Evolutionary conservation across 768 basidiomycete species (phyloP).

Genomic region (Crassisporium funariophilum): DNA sequence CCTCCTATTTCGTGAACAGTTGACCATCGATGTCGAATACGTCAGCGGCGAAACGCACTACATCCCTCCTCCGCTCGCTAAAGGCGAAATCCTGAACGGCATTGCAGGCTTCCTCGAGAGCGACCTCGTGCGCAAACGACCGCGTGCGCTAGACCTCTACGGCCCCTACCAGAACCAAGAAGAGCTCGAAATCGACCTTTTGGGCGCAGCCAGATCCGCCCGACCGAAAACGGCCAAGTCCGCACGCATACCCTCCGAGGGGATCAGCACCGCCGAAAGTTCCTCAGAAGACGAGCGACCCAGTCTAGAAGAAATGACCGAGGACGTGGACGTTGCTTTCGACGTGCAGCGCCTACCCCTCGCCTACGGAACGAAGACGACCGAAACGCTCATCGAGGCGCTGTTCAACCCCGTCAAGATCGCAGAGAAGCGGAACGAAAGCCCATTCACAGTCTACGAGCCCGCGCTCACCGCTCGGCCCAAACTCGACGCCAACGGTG

Average conservation of each 20-base stretch:
- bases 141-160: constrained; percentile 51
- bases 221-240: constrained; percentile 19
- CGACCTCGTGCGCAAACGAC: constrained; percentile 54
- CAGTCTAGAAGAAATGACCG: background rate
- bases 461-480: constrained; percentile 15
- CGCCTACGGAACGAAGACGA: constrained; percentile 62
- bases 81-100: constrained; percentile 72
- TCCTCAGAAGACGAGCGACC: constrained; percentile 4
- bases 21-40: constrained; percentile 58
- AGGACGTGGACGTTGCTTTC: constrained; percentile 26
- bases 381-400: constrained; percentile 75
- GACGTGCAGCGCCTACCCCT: constrained; percentile 48
- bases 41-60: constrained; percentile 58
- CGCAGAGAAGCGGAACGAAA: constrained; percentile 36
- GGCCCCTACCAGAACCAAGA: constrained; percentile 40
- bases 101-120: constrained; percentile 63
- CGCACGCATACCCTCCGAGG: constrained; percentile 3
- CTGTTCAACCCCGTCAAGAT: constrained; percentile 74
- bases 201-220: constrained; percentile 27
- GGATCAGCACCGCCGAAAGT: constrained; percentile 1
- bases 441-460: constrained; percentile 45
- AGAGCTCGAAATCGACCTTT: constrained; percentile 38
- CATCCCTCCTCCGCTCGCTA: constrained; percentile 66
- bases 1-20: constrained; percentile 31
- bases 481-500: background rate